Evolutionary conservation across 2,329 filamentous ascomycete genomes (phyloP).

Genomic region (Cryphonectria japonica): DNA sequence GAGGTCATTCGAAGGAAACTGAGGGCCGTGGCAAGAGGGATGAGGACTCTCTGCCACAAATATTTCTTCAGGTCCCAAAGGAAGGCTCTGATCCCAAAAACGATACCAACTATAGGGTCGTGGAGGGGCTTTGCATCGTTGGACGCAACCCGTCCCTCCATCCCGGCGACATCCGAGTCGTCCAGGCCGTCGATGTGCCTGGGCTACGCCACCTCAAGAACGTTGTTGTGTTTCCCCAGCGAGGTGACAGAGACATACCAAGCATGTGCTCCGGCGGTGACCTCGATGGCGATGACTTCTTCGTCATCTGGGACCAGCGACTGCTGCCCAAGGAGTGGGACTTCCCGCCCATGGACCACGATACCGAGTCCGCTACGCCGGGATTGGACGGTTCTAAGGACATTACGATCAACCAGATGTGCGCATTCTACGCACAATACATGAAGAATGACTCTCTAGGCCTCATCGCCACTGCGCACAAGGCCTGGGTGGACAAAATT

Average conservation of each 20-base stretch:
- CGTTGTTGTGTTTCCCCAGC: constrained; percentile 84
- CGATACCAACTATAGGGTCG: constrained; percentile 61
- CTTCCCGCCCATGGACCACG: constrained; percentile 76
- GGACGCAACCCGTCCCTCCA: constrained; percentile 94
- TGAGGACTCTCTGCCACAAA: constrained; percentile 68
- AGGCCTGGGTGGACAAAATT: constrained; percentile 72
- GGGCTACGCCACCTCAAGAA: constrained; percentile 77
- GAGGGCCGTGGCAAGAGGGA: constrained; percentile 39
- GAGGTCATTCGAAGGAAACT: constrained; percentile 66
- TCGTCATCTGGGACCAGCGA: constrained; percentile 85
- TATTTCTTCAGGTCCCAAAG: constrained; percentile 79
- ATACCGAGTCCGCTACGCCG: constrained; percentile 32
- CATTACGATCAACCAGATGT: constrained; percentile 74
- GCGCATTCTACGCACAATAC: constrained; percentile 85
- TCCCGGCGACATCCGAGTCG: constrained; percentile 87
- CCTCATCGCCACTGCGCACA: constrained; percentile 79
- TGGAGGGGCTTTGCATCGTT: constrained; percentile 79
- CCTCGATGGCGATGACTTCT: constrained; percentile 93
- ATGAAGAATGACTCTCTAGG: constrained; percentile 88
- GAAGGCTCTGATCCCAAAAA: constrained; percentile 49
- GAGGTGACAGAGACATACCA: constrained; percentile 80
- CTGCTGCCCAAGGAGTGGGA: constrained; percentile 75
- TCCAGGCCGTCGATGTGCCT: constrained; percentile 77
- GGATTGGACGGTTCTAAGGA: constrained; percentile 42
- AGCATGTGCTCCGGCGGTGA: constrained; percentile 97